Evolutionary conservation across 2,329 filamentous ascomycete species (phyloP), one percentile per base, ranked within the genome.

Genomic region (Colletotrichum karsti): DNA sequence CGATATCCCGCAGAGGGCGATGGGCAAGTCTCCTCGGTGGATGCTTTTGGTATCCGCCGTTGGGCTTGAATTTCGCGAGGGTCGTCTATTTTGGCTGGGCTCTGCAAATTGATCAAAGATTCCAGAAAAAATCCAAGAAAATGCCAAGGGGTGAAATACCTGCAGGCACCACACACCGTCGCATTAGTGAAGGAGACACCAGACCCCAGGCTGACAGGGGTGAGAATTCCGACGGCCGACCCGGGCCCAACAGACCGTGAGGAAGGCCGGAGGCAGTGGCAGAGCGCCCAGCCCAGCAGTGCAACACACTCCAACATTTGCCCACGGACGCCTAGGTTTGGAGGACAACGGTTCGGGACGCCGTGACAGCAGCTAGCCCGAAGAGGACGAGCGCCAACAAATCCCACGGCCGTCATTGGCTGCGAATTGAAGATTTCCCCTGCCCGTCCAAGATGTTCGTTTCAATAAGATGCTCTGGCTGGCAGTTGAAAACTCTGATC

Each of bases 291-390:
- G 44, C 44, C 44, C 44, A 48, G 44, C 30, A 63, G 28, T 48
- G 51, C 51, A 48, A 46, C 37, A 39, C 55, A 37, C 54, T 53
- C 30, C 22, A 15, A 50, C 46, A 65, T 24, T 48, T 62, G 57
- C 57, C 39, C 63, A 62, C 58, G 18, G 63, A 62, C 63, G 41
- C 57, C 56, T 30, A 54, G 63, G 22, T 48, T 24, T 62, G 35
- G 26, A 67, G 51, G 53, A 65, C 62, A 55, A 61, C 66, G 54
- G 66, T 66, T 60, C 65, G 65, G 65, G 60, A 68, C 61, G 65
- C 54, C 26, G 37, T 64, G 46, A 59, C 53, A 65, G 39, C 42
- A 33, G 20, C 61, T 68, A 68, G 42, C 61, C 62, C 35, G 62
- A 66, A 60, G 46, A 51, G 55, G 61, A 22, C 20, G 35, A 6